Conservation (phyloP, 768 basidiomycete genomes). For the Lactarius vividus region DNA sequence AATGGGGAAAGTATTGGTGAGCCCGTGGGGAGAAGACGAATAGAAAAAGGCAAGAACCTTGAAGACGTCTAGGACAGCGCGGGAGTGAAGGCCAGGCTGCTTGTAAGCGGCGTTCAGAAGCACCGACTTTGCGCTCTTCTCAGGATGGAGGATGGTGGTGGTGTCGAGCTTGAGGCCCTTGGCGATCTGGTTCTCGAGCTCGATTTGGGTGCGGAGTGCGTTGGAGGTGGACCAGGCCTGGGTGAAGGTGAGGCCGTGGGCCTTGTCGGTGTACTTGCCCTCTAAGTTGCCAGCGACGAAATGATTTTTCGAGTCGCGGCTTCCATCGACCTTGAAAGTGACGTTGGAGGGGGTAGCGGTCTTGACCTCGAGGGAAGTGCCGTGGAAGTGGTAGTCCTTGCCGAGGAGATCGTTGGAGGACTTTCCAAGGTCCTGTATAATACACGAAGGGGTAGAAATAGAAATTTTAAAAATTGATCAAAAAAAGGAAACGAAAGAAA, state of each 20-base stretch:
- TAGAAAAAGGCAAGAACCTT: conserved; percentile 53
- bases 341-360: conserved; percentile 87
- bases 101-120: conserved; percentile 86
- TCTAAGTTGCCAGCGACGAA: conserved; percentile 89
- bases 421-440: conserved; percentile 85
- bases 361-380: conserved; percentile 77
- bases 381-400: conserved; percentile 87
- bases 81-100: conserved; percentile 92
- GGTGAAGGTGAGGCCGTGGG: conserved; percentile 92
- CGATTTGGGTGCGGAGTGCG: conserved; percentile 84
- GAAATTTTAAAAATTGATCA: too few relatives aligned
- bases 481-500: background rate
- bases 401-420: conserved; percentile 91
- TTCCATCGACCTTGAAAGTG: conserved; percentile 89
- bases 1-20: background rate
- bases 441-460: background rate
- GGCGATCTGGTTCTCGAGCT: conserved; percentile 96
- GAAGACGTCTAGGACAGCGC: conserved; percentile 88
- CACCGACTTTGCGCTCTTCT: conserved; percentile 83
- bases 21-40: background rate
- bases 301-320: conserved; percentile 68
- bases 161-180: conserved; percentile 97
- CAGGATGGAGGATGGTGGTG: conserved; percentile 76
- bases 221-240: conserved; percentile 96
- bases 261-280: conserved; percentile 88